These are phyloP conservation scores for Trypanosoma mega DNA, from an alignment of 208 protist species.

Conservation along the genomic window DNA sequence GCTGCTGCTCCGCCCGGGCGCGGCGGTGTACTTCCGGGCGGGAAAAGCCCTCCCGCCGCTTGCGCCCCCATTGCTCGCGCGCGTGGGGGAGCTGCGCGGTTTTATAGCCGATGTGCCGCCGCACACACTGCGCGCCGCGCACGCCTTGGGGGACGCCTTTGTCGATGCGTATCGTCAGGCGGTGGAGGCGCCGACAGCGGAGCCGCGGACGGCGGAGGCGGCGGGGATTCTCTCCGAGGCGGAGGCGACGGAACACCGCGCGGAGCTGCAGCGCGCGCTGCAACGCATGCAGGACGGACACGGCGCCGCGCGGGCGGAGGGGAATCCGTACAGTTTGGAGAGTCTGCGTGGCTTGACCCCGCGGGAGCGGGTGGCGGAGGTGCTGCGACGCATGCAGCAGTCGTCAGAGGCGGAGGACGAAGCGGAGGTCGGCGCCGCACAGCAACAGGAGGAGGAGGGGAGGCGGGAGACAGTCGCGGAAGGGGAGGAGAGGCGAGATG, in stretches of 20 bases:
- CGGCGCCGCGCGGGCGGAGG: not conserved
- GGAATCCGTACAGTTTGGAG: not conserved
- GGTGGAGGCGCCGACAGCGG: too few relatives aligned
- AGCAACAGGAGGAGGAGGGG: too few relatives aligned
- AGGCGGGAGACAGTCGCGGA: too few relatives aligned
- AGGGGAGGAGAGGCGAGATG: too few relatives aligned
- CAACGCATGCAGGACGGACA: not conserved
- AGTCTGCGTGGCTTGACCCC: not conserved
- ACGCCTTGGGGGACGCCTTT: too few relatives aligned
- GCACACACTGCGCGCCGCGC: not conserved
- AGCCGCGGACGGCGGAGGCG: too few relatives aligned
- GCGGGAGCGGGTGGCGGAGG: slow-evolving; percentile 2
- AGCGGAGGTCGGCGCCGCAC: too few relatives aligned
- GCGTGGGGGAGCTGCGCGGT: not conserved
- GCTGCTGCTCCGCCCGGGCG: slow-evolving; percentile 18
- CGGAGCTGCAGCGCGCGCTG: not conserved
- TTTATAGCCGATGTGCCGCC: slow-evolving; percentile 12
- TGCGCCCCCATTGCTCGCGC: slow-evolving; percentile 8
- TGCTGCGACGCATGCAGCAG: not conserved
- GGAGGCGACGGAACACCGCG: not conserved
- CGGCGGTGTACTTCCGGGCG: slow-evolving; percentile 18
- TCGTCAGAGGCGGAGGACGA: too few relatives aligned
- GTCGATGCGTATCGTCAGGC: too few relatives aligned
- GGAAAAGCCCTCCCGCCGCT: slow-evolving; percentile 2
- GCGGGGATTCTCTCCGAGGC: slow-evolving; percentile 11